Evolutionary conservation across 805 yeast species (phyloP).

Genomic region (Pichia occidentalis): DNA sequence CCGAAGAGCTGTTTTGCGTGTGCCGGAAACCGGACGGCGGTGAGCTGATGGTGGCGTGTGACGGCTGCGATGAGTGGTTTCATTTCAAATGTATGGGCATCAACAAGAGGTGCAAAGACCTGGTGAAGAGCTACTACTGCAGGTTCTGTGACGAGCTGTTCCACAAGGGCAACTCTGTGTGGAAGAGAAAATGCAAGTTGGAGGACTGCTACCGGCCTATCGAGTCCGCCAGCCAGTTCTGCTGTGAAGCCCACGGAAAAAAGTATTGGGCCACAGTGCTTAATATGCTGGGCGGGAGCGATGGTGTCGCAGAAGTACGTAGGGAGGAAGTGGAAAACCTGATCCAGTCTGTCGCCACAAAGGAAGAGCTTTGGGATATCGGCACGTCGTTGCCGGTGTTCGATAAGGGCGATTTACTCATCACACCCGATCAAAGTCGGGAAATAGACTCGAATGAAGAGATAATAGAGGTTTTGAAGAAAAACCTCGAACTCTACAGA

Average conservation of each 20-base stretch:
- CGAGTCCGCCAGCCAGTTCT: slow-evolving; percentile 54
- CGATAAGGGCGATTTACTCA: slow-evolving; percentile 12
- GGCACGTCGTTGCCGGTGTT: slow-evolving; percentile 41
- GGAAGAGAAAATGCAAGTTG: slow-evolving; percentile 74
- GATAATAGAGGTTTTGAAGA: slow-evolving; percentile 17
- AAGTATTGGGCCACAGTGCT: slow-evolving; percentile 33
- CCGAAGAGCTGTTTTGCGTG: slow-evolving; percentile 62
- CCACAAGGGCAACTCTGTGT: slow-evolving; percentile 47
- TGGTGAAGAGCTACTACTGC: slow-evolving; percentile 65
- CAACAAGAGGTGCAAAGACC: slow-evolving; percentile 40
- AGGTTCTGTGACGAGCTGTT: slow-evolving; percentile 53
- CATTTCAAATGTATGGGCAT: slow-evolving; percentile 75
- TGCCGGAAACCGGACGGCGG: slow-evolving; percentile 78
- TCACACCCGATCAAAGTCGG: slow-evolving; percentile 6
- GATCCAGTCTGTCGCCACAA: slow-evolving; percentile 14
- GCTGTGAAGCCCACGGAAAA: slow-evolving; percentile 66
- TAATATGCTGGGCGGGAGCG: slow-evolving; percentile 12
- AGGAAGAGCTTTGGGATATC: slow-evolving; percentile 22
- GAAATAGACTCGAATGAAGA: slow-evolving; percentile 20
- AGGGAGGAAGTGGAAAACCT: slow-evolving; percentile 8
- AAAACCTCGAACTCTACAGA: slow-evolving; percentile 12
- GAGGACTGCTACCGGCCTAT: slow-evolving; percentile 52
- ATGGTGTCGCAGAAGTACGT: slow-evolving; percentile 7
- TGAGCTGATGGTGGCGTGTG: slow-evolving; percentile 87
- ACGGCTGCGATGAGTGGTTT: slow-evolving; percentile 93